These are phyloP conservation scores for Colletotrichum tropicicola DNA, from an alignment of 2,329 filamentous ascomycete genomes.

Conservation along the genomic window DNA sequence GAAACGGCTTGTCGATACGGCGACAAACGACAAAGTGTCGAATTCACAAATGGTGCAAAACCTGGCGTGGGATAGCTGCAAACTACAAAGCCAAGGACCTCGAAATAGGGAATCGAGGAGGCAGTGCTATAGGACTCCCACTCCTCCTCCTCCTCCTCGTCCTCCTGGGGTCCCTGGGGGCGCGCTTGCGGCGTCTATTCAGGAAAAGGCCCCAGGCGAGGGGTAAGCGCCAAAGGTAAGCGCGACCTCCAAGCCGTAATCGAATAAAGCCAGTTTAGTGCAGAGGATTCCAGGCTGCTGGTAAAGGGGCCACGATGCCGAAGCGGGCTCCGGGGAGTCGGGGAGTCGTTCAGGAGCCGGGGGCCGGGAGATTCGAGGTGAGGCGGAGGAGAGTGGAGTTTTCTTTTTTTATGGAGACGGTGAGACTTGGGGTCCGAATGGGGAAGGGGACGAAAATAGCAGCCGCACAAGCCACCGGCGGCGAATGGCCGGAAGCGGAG, in stretches of 20 bases:
- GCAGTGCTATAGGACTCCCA: slow-evolving; percentile 1
- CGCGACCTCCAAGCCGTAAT: not conserved
- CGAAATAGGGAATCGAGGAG: not conserved
- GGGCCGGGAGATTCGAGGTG: not conserved
- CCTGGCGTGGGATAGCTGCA: too few species aligned
- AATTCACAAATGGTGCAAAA: too few species aligned
- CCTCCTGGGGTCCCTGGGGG: not conserved
- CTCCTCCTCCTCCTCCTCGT: not conserved
- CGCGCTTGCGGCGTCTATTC: not conserved
- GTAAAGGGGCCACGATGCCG: not conserved
- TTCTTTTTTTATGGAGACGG: too few species aligned
- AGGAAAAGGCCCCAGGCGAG: not conserved
- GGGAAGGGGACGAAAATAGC: not conserved
- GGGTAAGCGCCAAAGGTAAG: not conserved
- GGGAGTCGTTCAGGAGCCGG: not conserved
- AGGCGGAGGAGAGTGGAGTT: too few species aligned
- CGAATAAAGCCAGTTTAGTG: not conserved
- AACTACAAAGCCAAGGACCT: too few species aligned
- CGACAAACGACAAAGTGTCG: too few species aligned
- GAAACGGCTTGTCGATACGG: too few species aligned
- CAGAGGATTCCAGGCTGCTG: not conserved
- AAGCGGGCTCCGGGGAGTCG: too few species aligned
- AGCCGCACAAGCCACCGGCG: not conserved
- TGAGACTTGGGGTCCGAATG: too few species aligned
- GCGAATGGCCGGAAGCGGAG: not conserved